Evolutionary conservation across 306 rosid species (phyloP), one percentile per base, ranked within the genome.

Genomic region (Ochetophila trinervis): DNA sequence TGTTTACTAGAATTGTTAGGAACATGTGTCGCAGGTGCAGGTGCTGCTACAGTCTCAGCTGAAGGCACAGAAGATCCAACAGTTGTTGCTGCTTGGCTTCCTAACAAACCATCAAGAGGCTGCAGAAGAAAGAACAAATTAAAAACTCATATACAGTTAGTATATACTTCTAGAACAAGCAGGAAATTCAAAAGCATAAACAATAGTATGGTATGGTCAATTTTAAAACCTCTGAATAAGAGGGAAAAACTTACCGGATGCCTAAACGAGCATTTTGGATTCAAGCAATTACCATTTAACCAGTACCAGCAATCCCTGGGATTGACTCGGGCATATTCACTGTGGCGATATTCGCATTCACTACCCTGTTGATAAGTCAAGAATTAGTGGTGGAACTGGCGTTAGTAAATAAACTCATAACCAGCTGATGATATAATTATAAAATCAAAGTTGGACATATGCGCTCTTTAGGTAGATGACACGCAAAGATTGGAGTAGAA

Each of bases 231-330:
- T 12, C 45, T 8, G 20, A 49, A 53, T n/a, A 72, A 53, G n/a
- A n/a, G 24, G 40, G 21, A 19, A 21, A 48, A 47, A 84, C 96
- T 83, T 66, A 94, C 99, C 5, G 99, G 99, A 76, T 94, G 99
- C 59, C 99, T 86, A 71, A 94, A 94, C 7, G 95, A 20, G 68
- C 99, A 94, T 78, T 86, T 94, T 35, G 91, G 84, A 85, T 94
- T 94, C 82, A 94, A 74, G 85, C 99, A 94, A 69, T 82, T 90
- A 18, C 99, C 97, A 72, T 82, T 86, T 85, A 88, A 83, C 99
- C 99, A 94, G 71, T 81, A 94, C 80, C 87, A 86, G 78, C 99
- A 94, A 78, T 94, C 99, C 79, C 99, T 82, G 23, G 99, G 97
- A 73, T 94, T 94, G 60, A 90, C 83, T 45, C 97, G 81, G 13